Conservation (phyloP, 106 monocot genomes). For the Dioscorea zingiberensis region DNA sequence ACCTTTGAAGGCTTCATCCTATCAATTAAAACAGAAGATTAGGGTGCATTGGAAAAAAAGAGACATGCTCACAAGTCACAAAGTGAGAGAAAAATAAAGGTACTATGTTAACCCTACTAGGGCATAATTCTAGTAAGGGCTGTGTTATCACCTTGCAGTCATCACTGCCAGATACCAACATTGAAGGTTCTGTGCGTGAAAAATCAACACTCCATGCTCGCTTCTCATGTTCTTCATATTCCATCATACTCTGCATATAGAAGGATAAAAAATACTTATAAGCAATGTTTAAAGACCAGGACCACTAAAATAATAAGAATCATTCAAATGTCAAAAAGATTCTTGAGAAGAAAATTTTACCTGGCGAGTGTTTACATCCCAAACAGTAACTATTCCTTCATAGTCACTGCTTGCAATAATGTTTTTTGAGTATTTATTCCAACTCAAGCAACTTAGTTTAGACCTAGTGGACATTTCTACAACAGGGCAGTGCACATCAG, state of each 20-base stretch:
- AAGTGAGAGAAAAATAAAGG: too few relatives aligned
- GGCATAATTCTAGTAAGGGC: too few relatives aligned
- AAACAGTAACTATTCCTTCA: slow-evolving; percentile 95
- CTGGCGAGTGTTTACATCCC: slow-evolving; percentile 97
- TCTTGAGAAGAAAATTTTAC: slow-evolving; percentile 21
- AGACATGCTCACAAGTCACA: too few relatives aligned
- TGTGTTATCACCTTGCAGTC: slow-evolving; percentile 64
- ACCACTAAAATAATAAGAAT: background rate
- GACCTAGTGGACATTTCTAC: slow-evolving; percentile 94
- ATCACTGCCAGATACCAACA: slow-evolving; percentile 97
- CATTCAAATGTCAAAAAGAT: background rate
- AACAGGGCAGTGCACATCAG: slow-evolving; percentile 85
- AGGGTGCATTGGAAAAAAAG: too few relatives aligned
- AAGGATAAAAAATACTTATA: background rate
- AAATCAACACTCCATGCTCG: slow-evolving; percentile 99
- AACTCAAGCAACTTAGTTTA: slow-evolving; percentile 98
- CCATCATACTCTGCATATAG: slow-evolving; percentile 84
- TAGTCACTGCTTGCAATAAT: slow-evolving; percentile 96
- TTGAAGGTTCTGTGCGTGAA: slow-evolving; percentile 85
- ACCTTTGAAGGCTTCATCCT: too few relatives aligned
- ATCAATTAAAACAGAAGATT: too few relatives aligned
- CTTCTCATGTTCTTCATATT: slow-evolving; percentile 97
- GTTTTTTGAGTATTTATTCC: slow-evolving; percentile 96
- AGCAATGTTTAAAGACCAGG: background rate
- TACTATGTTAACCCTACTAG: too few relatives aligned